phyloP scores from a whole-genome alignment of 176 grass and related monocot species.

The Sorghum bicolor region Sorghum_bicolor_NCBIv3 NC_012878.2:53288001-53288500 shows the following conservation, averaged over 20 bases:
- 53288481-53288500: constrained; percentile 16
- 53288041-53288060: constrained; percentile 49
- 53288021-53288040: constrained; percentile 41
- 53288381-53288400: background rate
- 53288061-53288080: constrained; percentile 48
- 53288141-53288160: constrained; percentile 67
- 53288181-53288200: constrained; percentile 42
- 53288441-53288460: constrained; percentile 1
- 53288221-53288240: constrained; percentile 53
- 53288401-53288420: background rate
- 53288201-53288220: constrained; percentile 54
- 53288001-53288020: constrained; percentile 29
- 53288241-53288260: constrained; percentile 43
- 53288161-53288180: constrained; percentile 37
- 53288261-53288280: constrained; percentile 40
- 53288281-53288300: constrained; percentile 5
- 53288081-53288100: constrained; percentile 68
- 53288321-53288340: constrained; percentile 18
- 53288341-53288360: constrained; percentile 20
- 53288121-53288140: constrained; percentile 84
- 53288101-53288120: constrained; percentile 63
- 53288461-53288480: background rate
- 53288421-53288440: constrained; percentile 11
- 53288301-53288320: constrained; percentile 29
- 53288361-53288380: background rate